Conservation (phyloP, 768 basidiomycete species). For the Myochromella boudieri region DNA sequence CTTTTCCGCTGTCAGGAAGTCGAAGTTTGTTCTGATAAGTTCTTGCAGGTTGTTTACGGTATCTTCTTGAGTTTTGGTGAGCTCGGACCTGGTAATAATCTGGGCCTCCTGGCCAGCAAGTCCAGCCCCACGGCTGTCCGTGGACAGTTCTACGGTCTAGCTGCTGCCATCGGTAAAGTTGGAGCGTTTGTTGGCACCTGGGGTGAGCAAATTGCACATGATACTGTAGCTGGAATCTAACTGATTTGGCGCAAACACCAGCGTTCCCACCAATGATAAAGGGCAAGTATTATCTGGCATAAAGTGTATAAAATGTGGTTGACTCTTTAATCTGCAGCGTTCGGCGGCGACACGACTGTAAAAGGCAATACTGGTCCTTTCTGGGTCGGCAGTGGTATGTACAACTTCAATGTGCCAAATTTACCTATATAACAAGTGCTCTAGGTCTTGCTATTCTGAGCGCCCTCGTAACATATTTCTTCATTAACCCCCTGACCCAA, state of each 20-base stretch:
- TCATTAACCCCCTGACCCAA: conserved; percentile 69
- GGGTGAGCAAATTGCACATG: conserved; percentile 41
- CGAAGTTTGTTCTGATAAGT: conserved; percentile 1
- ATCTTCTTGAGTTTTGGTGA: conserved; percentile 91
- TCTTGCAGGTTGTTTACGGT: conserved; percentile 73
- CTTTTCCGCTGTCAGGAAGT: too few species aligned
- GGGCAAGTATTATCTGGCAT: conserved; percentile 32
- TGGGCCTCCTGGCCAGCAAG: conserved; percentile 86
- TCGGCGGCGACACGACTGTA: conserved; percentile 51
- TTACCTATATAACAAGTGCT: neutral
- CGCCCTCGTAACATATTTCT: conserved; percentile 69
- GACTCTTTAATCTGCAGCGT: conserved; percentile 38
- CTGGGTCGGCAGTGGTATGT: conserved; percentile 76
- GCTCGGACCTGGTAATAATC: conserved; percentile 83
- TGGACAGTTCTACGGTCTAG: conserved; percentile 83
- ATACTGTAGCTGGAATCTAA: neutral
- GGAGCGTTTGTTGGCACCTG: conserved; percentile 85
- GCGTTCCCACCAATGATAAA: conserved; percentile 68
- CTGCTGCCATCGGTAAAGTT: conserved; percentile 83
- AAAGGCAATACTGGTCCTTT: conserved; percentile 83
- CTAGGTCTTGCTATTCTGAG: conserved; percentile 73
- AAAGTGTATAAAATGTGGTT: conserved; percentile 8
- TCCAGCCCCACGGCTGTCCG: conserved; percentile 82
- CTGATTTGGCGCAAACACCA: conserved; percentile 23
- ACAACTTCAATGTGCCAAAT: neutral